phyloP scores from a whole-genome alignment of 805 yeast genomes.

The Zygosaccharomyces gambellarensis region DNA sequence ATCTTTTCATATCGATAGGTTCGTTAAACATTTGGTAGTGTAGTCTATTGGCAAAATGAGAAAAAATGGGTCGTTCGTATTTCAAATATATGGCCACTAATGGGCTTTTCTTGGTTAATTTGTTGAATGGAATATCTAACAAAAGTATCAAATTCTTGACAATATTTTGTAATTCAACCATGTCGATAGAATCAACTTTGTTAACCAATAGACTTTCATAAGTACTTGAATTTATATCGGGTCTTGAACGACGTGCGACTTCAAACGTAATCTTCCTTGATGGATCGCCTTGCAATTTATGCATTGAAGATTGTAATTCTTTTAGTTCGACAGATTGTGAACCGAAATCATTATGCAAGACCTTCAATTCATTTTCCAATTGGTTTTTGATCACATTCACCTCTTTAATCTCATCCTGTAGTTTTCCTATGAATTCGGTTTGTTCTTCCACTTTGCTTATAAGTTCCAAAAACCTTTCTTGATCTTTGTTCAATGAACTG shows the following conservation, averaged over 20 bases:
- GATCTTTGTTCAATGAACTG: conserved; percentile 6
- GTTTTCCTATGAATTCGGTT: background rate
- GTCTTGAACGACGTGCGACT: conserved; percentile 20
- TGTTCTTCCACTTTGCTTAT: conserved; percentile 7
- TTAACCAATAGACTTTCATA: conserved; percentile 25
- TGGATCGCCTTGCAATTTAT: conserved; percentile 23
- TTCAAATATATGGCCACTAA: conserved; percentile 24
- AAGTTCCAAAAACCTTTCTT: conserved; percentile 6
- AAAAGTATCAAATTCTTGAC: conserved; percentile 34
- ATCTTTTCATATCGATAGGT: conserved; percentile 24
- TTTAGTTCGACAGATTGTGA: conserved; percentile 5
- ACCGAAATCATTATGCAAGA: background rate
- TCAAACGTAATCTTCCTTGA: conserved; percentile 23
- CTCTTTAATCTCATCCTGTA: conserved; percentile 6
- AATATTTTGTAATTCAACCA: conserved; percentile 34
- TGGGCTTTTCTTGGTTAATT: conserved; percentile 27
- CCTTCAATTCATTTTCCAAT: conserved; percentile 4
- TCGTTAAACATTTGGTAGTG: conserved; percentile 32
- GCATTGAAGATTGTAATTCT: background rate
- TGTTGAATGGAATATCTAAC: conserved; percentile 32
- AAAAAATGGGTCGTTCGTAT: conserved; percentile 28
- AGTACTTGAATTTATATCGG: conserved; percentile 23
- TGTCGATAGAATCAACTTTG: conserved; percentile 28
- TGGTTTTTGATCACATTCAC: conserved; percentile 1
- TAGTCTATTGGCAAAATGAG: conserved; percentile 32